Percentiles rank a stretch among this genome's conserved stretches.
These are phyloP conservation scores for Thermothelomyces thermophilus DNA, from an alignment of 2,329 filamentous ascomycete genomes.

Conservation along the genomic window DNA sequence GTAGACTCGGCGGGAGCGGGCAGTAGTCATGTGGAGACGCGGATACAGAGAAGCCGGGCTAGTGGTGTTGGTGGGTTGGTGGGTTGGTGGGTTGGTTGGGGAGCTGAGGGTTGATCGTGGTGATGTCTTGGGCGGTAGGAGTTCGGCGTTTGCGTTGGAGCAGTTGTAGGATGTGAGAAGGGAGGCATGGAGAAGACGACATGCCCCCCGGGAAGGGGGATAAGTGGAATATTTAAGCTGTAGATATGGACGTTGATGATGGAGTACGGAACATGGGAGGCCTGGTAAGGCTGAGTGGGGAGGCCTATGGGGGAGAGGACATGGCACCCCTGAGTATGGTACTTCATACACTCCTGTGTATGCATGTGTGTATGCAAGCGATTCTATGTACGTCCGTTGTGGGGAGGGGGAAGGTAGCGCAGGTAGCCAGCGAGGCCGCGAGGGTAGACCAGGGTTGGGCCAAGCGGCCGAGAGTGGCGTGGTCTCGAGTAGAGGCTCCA, in stretches of 20 bases:
- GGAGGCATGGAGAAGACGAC: not conserved
- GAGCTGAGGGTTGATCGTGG: not conserved
- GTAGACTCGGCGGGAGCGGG: constrained; percentile 21
- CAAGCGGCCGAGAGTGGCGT: constrained; percentile 13
- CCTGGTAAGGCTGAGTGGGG: constrained; percentile 9
- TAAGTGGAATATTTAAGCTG: not conserved
- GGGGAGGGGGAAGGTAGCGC: too few relatives aligned
- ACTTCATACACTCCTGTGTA: too few relatives aligned
- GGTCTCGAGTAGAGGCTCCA: constrained; percentile 8
- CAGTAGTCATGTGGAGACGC: constrained; percentile 13
- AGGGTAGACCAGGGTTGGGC: constrained; percentile 2
- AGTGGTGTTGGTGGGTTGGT: not conserved
- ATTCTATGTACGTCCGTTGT: not conserved
- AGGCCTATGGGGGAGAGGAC: too few relatives aligned
- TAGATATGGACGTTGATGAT: not conserved
- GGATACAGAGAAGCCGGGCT: not conserved
- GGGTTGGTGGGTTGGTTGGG: not conserved
- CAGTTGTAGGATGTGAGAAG: not conserved
- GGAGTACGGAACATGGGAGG: not conserved
- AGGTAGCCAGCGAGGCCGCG: too few relatives aligned
- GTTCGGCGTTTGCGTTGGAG: not conserved
- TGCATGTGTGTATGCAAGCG: constrained; percentile 1
- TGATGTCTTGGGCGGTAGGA: not conserved
- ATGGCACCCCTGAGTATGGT: too few relatives aligned
- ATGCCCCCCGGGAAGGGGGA: too few relatives aligned